A percentile compares a stretch with the other conserved stretches of the same genome.
These are phyloP conservation scores for Suillus variegatus DNA, from an alignment of 768 basidiomycete genomes.

Conservation along the genomic window DNA sequence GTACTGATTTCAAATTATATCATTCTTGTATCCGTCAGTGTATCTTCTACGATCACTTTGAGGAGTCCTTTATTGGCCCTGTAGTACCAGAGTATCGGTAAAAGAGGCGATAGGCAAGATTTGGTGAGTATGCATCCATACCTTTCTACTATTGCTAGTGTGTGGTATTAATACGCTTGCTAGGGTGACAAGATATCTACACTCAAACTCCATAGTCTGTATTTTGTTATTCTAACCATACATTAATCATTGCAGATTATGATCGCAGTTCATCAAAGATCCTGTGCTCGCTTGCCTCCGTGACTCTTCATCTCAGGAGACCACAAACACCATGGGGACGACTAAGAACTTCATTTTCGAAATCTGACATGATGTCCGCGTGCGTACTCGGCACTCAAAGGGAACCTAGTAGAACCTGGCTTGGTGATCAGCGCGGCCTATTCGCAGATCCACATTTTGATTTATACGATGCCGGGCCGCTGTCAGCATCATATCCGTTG, in stretches of 20 bases:
- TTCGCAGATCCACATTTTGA: background rate
- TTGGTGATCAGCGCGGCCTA: background rate
- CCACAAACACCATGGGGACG: background rate
- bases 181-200: background rate
- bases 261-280: background rate
- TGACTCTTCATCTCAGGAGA: background rate
- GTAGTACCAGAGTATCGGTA: background rate
- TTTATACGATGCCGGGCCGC: background rate
- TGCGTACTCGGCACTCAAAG: background rate
- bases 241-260: background rate
- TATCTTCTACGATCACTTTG: background rate
- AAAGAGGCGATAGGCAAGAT: background rate
- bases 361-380: background rate
- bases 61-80: background rate
- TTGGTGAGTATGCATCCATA: background rate
- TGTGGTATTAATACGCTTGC: background rate
- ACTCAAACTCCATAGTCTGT: background rate
- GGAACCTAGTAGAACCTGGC: too few relatives aligned
- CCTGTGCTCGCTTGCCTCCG: background rate
- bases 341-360: too few relatives aligned
- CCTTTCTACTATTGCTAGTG: background rate
- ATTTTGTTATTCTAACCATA: background rate
- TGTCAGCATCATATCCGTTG: background rate
- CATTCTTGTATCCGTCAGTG: background rate
- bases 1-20: background rate